Evolutionary conservation across 106 monocot species (phyloP), one percentile per base, ranked within the genome.

Genomic region (Allium fistulosum): DNA sequence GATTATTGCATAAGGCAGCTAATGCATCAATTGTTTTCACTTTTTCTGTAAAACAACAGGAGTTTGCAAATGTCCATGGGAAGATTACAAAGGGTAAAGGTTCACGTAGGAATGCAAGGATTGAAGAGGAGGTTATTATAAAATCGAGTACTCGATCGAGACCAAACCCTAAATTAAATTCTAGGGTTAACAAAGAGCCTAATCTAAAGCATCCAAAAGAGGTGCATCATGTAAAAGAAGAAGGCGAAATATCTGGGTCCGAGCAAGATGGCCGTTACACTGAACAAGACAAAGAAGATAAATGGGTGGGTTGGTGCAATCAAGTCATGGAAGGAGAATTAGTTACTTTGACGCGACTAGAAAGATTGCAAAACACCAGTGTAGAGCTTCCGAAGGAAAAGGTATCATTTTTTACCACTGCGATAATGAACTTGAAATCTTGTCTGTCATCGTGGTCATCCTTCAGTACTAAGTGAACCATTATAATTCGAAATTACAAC

Each of bases 261-360:
- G 68, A 69, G 68, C 83, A 81, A 63, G 84, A 82, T 72, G 76
- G 69, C 10, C 83, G 86, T 67, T 37, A 37, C 37, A 37, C 37
- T 37, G 87, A 87, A 58, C 84, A 87, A 66, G 80, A 83, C 53
- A 99, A 99, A 72, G 97, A 99, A 74, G 90, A 92, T 65, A 99
- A 90, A 63, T 99, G 97, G 97, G 87, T 84, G 89, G 97, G 90
- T 74, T 99, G 97, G 97, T 99, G 97, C 74, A 76, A 84, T 53
- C 90, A 90, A 70, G 92, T 92, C 48, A 87, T 99, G 97, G 90
- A 84, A 60, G 87, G 85, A 26, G 87, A 99, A 61, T 73, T 81
- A 59, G 83, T 83, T 59, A 99, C 92, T 47, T 61, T 99, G 53
- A 99, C 83, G 62, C 86, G 97, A 13, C 71, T 99, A 11, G 82